Conservation (phyloP, 805 yeast species). For the Zygotorulaspora florentina region DNA sequence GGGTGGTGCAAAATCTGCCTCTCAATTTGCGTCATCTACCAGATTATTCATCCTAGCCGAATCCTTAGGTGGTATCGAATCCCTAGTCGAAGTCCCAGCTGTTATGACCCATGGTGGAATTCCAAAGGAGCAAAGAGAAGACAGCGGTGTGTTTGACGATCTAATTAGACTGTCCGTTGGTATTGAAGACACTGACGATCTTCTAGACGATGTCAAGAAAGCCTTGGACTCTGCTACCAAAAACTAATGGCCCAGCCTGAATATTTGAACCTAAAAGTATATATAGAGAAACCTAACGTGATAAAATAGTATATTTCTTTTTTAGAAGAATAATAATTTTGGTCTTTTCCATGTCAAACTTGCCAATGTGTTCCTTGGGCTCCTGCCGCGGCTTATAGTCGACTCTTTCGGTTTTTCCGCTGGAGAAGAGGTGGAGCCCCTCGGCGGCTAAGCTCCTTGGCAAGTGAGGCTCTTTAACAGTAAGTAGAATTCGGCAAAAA, state of each 20-base stretch:
- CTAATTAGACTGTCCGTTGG: constrained; percentile 81
- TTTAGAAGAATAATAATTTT: not conserved
- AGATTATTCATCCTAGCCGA: constrained; percentile 82
- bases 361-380: too few species aligned
- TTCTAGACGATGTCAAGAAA: constrained; percentile 64
- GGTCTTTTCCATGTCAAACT: too few species aligned
- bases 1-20: constrained; percentile 77
- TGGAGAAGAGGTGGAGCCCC: too few species aligned
- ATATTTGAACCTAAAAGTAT: not conserved
- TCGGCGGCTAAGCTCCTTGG: too few species aligned
- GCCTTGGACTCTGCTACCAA: constrained; percentile 49
- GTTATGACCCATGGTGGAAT: constrained; percentile 92
- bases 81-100: constrained; percentile 82
- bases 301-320: not conserved
- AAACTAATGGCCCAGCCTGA: not conserved
- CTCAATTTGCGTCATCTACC: constrained; percentile 67
- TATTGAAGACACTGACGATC: constrained; percentile 77
- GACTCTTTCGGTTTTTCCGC: too few species aligned
- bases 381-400: too few species aligned
- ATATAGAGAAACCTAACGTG: not conserved
- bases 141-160: constrained; percentile 76
- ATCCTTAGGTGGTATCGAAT: constrained; percentile 87
- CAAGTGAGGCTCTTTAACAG: too few species aligned
- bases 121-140: constrained; percentile 71
- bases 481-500: too few species aligned